Conservation (phyloP, 2,329 filamentous ascomycete genomes). For the Paracoccidioides lutzii region DNA sequence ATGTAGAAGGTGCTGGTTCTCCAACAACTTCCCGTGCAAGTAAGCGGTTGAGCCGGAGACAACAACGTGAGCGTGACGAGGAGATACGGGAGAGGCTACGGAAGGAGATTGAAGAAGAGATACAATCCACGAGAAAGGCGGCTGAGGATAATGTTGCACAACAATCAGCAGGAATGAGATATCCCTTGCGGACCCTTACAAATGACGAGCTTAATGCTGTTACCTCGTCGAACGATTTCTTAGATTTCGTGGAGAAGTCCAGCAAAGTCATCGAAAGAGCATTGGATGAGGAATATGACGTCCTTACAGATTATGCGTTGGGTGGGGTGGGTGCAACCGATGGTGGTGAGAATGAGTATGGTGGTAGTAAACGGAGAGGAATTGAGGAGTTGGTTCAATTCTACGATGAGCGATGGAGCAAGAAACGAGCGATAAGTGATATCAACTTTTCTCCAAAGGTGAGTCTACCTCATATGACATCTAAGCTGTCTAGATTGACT, state of each 20-base stretch:
- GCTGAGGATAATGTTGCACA: conserved; percentile 24
- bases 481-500: background rate
- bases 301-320: conserved; percentile 84
- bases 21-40: conserved; percentile 42
- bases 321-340: conserved; percentile 58
- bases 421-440: conserved; percentile 92
- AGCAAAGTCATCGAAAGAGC: conserved; percentile 96
- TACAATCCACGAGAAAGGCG: conserved; percentile 53
- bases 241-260: conserved; percentile 88
- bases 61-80: conserved; percentile 74
- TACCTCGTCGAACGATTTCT: conserved; percentile 81
- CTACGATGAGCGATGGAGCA: conserved; percentile 89
- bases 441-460: conserved; percentile 89
- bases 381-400: conserved; percentile 80
- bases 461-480: conserved; percentile 9
- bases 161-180: conserved; percentile 41
- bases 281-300: conserved; percentile 89
- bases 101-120: conserved; percentile 83
- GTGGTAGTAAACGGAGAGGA: conserved; percentile 27
- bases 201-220: conserved; percentile 81
- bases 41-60: conserved; percentile 65
- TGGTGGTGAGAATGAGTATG: conserved; percentile 56
- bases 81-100: conserved; percentile 74
- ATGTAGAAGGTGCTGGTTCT: conserved; percentile 48
- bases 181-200: conserved; percentile 66